A percentile compares a stretch with the other conserved stretches of the same genome.
Conservation (phyloP, 768 basidiomycete species). For the Cyclocybe aegerita region DNA sequence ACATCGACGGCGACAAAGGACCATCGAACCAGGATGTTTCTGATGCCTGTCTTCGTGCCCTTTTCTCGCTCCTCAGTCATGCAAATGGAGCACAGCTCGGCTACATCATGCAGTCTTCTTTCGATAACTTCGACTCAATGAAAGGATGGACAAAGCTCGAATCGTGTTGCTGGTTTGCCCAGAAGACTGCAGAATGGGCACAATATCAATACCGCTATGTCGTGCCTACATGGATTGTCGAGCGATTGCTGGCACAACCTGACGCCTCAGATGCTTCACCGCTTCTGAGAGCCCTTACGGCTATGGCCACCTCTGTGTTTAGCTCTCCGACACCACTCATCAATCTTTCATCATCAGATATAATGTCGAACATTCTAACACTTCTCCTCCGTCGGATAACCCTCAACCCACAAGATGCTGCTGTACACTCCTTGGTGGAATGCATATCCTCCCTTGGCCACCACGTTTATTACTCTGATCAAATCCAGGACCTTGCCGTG, state of each 20-base stretch:
- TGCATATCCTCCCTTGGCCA: constrained; percentile 84
- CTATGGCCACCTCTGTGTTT: constrained; percentile 84
- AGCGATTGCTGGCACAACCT: constrained; percentile 65
- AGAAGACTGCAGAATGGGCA: constrained; percentile 80
- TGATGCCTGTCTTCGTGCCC: constrained; percentile 67
- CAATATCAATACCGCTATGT: constrained; percentile 94
- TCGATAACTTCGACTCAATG: constrained; percentile 63
- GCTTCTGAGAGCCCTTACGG: constrained; percentile 61
- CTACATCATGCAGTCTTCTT: constrained; percentile 67
- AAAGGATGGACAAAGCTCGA: constrained; percentile 65
- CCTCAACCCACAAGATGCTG: constrained; percentile 57
- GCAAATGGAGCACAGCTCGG: constrained; percentile 76
- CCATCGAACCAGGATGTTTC: constrained; percentile 75
- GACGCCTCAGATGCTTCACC: constrained; percentile 46
- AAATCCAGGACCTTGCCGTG: constrained; percentile 86
- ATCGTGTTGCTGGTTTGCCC: constrained; percentile 82
- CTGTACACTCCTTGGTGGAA: constrained; percentile 68
- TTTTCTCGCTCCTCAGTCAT: constrained; percentile 72
- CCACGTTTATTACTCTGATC: constrained; percentile 94
- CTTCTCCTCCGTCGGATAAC: constrained; percentile 71
- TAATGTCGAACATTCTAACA: constrained; percentile 74
- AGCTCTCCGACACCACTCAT: constrained; percentile 79
- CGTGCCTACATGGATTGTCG: constrained; percentile 82
- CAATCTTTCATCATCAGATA: constrained; percentile 89
- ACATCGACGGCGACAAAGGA: constrained; percentile 86